Conservation (phyloP, 306 rosid genomes). For the Dalbergia oliveri region DNA sequence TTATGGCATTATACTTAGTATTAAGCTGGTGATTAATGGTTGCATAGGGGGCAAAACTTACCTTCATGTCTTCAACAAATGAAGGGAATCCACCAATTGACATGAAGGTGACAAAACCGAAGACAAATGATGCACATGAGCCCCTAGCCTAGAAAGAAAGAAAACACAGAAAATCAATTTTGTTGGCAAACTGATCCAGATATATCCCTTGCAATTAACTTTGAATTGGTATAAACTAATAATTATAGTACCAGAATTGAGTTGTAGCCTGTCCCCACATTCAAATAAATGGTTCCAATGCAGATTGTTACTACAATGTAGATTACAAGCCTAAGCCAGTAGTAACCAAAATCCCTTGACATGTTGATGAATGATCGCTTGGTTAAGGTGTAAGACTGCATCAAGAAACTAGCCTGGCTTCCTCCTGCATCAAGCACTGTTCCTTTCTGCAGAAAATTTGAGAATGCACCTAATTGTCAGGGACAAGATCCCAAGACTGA, state of each 20-base stretch:
- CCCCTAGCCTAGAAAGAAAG: conserved; percentile 80
- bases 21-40: neutral
- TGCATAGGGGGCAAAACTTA: conserved; percentile 22
- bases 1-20: neutral
- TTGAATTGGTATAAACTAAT: neutral
- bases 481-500: neutral
- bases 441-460: conserved; percentile 69
- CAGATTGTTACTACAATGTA: conserved; percentile 89
- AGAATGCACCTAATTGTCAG: neutral
- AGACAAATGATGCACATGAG: conserved; percentile 96
- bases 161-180: neutral
- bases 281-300: conserved; percentile 87
- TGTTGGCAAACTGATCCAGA: conserved; percentile 28
- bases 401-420: conserved; percentile 93
- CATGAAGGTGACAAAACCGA: conserved; percentile 96
- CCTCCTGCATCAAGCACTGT: conserved; percentile 93
- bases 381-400: conserved; percentile 81
- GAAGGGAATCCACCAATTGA: conserved; percentile 99
- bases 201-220: neutral
- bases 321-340: conserved; percentile 97
- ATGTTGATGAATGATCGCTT: conserved; percentile 92
- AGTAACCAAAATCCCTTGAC: conserved; percentile 98
- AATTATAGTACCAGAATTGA: conserved; percentile 80
- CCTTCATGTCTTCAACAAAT: conserved; percentile 99
- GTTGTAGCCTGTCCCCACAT: conserved; percentile 85